Conservation (phyloP, 2,329 filamentous ascomycete species). For the Fusarium napiforme region DNA sequence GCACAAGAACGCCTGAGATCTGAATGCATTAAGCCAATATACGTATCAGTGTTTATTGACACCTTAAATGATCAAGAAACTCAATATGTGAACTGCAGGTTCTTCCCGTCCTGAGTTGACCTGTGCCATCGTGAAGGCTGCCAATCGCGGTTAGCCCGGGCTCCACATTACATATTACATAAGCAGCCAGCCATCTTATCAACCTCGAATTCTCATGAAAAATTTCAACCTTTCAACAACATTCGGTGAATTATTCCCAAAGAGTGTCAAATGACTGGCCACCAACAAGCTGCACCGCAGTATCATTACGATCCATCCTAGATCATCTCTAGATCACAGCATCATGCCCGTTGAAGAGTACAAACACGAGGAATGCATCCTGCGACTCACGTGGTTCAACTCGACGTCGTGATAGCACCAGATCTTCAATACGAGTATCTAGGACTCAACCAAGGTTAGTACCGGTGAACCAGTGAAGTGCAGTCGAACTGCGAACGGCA, state of each 20-base stretch:
- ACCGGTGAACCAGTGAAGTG: conserved; percentile 33
- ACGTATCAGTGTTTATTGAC: not conserved
- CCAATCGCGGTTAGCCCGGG: too few species aligned
- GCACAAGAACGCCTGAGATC: not conserved
- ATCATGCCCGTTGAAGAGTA: not conserved
- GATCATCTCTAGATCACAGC: conserved; percentile 5
- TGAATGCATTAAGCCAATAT: not conserved
- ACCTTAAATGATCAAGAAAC: not conserved
- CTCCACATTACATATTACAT: conserved; percentile 28
- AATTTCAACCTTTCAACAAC: conserved; percentile 25
- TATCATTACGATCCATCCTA: not conserved
- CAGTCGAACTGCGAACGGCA: conserved; percentile 54
- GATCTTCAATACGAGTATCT: conserved; percentile 27
- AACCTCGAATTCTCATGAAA: conserved; percentile 18
- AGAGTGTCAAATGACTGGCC: not conserved
- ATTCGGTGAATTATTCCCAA: not conserved
- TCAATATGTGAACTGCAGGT: not conserved
- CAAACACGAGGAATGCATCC: conserved; percentile 1
- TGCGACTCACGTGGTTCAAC: conserved; percentile 8
- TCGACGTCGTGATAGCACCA: conserved; percentile 11
- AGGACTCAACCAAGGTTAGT: conserved; percentile 17
- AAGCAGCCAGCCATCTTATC: conserved; percentile 25
- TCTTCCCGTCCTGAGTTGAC: not conserved
- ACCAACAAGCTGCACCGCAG: not conserved
- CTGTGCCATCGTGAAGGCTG: not conserved